These are phyloP conservation scores for Aspergillus aculeatinus DNA, from an alignment of 2,329 filamentous ascomycete species.

Conservation along the genomic window DNA sequence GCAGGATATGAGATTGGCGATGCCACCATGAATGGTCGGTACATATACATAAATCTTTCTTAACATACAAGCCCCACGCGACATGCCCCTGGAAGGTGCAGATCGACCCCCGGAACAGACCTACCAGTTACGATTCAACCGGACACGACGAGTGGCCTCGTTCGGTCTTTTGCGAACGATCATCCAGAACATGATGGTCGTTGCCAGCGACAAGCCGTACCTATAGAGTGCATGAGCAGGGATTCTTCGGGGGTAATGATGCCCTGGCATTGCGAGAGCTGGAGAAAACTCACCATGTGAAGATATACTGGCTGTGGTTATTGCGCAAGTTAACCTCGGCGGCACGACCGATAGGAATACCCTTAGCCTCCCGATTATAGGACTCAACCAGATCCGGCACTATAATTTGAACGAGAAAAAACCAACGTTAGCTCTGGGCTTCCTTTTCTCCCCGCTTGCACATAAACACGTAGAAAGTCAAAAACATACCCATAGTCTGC, in stretches of 20 bases:
- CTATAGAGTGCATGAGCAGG: constrained; percentile 55
- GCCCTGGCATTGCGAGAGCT: background rate
- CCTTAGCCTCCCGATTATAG: constrained; percentile 73
- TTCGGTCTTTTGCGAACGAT: constrained; percentile 82
- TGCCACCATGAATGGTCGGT: constrained; percentile 33
- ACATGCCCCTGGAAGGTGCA: constrained; percentile 29
- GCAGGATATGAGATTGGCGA: constrained; percentile 65
- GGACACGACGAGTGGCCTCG: constrained; percentile 69
- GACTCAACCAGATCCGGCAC: constrained; percentile 75
- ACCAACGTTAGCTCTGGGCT: background rate
- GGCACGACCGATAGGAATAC: constrained; percentile 83
- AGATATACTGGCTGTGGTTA: constrained; percentile 97
- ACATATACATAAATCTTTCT: constrained; percentile 18
- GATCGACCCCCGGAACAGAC: constrained; percentile 2
- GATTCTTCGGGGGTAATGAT: background rate
- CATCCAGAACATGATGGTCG: constrained; percentile 95
- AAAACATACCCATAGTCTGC: constrained; percentile 77
- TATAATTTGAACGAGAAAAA: constrained; percentile 35
- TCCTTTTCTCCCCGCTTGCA: background rate
- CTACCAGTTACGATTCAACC: constrained; percentile 74
- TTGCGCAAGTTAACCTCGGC: constrained; percentile 92
- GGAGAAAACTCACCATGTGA: constrained; percentile 75
- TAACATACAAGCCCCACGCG: constrained; percentile 34
- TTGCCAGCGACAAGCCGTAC: constrained; percentile 82
- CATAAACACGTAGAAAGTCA: background rate